A percentile compares a stretch with the other conserved stretches of the same genome.
Evolutionary conservation across 179 eudicot species (phyloP).

Genomic region (Spergularia azorica): DNA sequence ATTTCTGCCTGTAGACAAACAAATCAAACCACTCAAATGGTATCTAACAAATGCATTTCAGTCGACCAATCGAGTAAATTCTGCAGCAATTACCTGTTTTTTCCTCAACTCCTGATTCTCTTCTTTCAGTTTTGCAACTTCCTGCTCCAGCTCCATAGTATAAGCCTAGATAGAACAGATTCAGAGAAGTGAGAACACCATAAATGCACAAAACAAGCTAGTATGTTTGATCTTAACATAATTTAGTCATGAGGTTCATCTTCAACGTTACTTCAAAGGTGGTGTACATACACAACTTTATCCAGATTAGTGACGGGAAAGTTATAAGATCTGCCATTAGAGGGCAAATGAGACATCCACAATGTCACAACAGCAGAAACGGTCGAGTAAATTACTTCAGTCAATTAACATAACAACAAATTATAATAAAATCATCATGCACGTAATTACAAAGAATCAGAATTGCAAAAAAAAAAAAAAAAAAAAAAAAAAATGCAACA

Average conservation of each 20-base stretch:
- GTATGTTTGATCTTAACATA: background rate
- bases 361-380: background rate
- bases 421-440: no score
- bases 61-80: background rate
- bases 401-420: no score
- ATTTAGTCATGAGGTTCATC: background rate
- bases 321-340: no score
- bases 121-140: slow-evolving; percentile 75
- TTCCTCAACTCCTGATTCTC: slow-evolving; percentile 58
- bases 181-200: background rate
- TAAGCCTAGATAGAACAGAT: slow-evolving; percentile 53
- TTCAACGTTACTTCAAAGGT: no score
- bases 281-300: no score
- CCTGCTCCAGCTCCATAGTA: slow-evolving; percentile 84
- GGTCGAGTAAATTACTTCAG: background rate
- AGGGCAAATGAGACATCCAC: no score
- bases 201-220: no score
- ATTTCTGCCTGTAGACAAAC: slow-evolving; percentile 58
- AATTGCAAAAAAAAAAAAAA: no score
- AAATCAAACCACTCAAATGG: background rate
- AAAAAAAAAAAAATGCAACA: no score
- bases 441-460: no score
- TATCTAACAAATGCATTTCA: background rate
- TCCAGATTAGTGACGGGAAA: no score
- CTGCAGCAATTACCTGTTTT: slow-evolving; percentile 52